Percentiles rank a stretch among this genome's conserved stretches.
phyloP scores from a whole-genome alignment of 2,329 filamentous ascomycete species.

The Phyllosticta citrichinensis region DNA sequence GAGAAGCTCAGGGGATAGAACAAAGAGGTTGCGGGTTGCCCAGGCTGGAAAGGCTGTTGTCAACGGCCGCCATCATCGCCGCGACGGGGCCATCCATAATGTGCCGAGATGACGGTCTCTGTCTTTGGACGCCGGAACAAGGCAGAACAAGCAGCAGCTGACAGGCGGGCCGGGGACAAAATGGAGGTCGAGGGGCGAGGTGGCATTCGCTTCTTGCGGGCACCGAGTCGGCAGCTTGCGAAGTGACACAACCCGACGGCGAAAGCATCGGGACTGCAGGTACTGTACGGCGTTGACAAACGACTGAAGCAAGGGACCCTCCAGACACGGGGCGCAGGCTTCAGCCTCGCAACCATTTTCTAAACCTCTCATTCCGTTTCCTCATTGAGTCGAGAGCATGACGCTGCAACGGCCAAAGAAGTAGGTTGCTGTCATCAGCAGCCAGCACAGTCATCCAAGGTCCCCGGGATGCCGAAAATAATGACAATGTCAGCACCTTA shows the following conservation, averaged over 20 bases:
- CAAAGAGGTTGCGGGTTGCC: background rate
- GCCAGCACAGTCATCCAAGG: constrained; percentile 7
- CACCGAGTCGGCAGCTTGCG: background rate
- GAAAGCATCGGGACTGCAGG: background rate
- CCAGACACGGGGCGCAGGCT: background rate
- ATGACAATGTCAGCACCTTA: constrained; percentile 10
- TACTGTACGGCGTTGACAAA: background rate
- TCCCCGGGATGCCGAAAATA: constrained; percentile 7
- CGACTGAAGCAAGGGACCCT: background rate
- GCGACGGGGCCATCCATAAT: background rate
- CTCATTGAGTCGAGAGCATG: background rate
- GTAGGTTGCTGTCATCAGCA: background rate
- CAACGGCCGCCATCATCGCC: background rate
- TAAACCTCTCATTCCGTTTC: background rate
- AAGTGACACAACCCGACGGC: background rate
- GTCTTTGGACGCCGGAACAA: background rate
- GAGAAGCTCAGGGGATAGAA: background rate
- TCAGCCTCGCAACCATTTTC: background rate
- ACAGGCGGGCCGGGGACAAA: background rate
- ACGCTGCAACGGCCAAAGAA: background rate
- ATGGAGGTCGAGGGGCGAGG: background rate
- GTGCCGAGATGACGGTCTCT: background rate
- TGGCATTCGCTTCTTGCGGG: background rate
- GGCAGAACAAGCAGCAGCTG: background rate
- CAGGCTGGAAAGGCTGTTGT: background rate